Base-by-base conservation (phyloP, 2,329 filamentous ascomycete species). In the Talaromyces pinophilus region DNA sequence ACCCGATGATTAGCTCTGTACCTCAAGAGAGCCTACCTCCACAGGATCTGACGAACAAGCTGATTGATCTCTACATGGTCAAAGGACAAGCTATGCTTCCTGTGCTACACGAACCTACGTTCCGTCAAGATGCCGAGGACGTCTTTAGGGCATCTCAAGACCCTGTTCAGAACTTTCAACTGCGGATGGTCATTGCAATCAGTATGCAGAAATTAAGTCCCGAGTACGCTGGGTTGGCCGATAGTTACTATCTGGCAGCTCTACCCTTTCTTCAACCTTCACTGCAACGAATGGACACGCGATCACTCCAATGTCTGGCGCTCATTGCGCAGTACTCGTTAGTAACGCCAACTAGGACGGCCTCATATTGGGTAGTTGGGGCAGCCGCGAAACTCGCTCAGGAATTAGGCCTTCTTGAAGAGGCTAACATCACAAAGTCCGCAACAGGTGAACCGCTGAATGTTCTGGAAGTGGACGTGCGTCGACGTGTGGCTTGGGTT, bases 181-280 rank as follows among this genome's bases (percentile, higher is more conserved):
- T 96, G 61, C 89, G 92, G 66, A 93, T 98, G 87, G 92, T 97
- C 63, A 88, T 98, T 74, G 94, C 95, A 35, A 96, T 97, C 73
- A 94, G 92, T 76, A 86, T 98, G 78, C 94, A 98, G 78, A 97
- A 96, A 78, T 85, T 97, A 73, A 92, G 93, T 75, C 87, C 90
- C 0, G 89, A 92, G 70, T 98, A 95, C 77, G 93, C 93, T n/a
- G 93, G 93, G 28, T 82, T 98, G 33, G 94, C 95, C 35, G 94
- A 98, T 78, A 93, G 92, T 75, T 98, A 96, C 80, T 98, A 97
- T 74, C 85, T 97, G 25, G 91, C 93, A 28, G 94, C 94, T 5
- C 88, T 98, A 81, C 88, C 90, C 68, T 89, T 89, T 72, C 88
- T 98, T 68, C 92, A 97, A 76, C 87, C 88, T 2, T 89, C 96